These are phyloP conservation scores for Myxozyma kluyveri DNA, from an alignment of 805 yeast species.

Conservation along the genomic window DNA sequence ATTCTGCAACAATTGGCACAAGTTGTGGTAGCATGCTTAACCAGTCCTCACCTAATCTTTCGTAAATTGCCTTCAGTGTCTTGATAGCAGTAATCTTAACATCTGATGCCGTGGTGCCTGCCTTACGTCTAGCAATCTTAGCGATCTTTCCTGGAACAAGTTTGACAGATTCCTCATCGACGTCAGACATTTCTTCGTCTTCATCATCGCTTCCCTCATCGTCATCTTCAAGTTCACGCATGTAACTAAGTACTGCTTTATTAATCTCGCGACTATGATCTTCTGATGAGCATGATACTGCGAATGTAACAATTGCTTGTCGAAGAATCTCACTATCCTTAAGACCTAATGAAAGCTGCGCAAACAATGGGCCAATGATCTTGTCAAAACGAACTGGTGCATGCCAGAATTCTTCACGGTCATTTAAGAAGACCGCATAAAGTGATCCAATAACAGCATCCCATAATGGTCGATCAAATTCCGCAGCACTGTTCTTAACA, in stretches of 20 bases:
- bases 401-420: conserved; percentile 85
- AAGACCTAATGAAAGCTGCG: conserved; percentile 50
- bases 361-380: conserved; percentile 59
- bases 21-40: conserved; percentile 83
- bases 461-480: conserved; percentile 55
- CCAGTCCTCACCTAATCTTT: conserved; percentile 95
- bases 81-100: conserved; percentile 73
- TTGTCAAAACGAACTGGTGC: conserved; percentile 78
- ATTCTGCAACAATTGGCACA: conserved; percentile 92
- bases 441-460: conserved; percentile 72
- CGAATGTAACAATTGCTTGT: conserved; percentile 73
- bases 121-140: conserved; percentile 17
- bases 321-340: conserved; percentile 49
- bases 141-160: conserved; percentile 16
- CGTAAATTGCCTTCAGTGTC: conserved; percentile 75
- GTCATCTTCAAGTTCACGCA: conserved; percentile 59
- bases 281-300: conserved; percentile 58
- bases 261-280: conserved; percentile 70
- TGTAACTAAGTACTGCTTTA: conserved; percentile 58
- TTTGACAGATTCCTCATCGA: conserved; percentile 3
- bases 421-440: conserved; percentile 66
- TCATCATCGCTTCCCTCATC: conserved; percentile 41
- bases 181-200: conserved; percentile 5
- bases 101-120: conserved; percentile 17
- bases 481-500: conserved; percentile 29